Base-by-base conservation (phyloP, 2,329 filamentous ascomycete species). In the Talaromyces albobiverticillius region DNA sequence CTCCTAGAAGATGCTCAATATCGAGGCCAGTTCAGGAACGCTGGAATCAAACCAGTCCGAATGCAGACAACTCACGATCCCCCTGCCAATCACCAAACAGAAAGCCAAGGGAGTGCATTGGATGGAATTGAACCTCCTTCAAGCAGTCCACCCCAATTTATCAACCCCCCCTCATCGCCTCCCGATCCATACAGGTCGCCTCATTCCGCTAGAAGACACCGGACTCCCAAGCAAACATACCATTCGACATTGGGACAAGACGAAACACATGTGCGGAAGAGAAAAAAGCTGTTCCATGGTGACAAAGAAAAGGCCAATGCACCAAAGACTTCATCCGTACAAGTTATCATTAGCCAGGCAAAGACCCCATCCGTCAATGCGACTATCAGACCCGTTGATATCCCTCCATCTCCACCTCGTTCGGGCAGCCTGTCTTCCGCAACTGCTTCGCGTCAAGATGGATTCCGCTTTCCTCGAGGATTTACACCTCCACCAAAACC, bases 1-100 rank as follows among this genome's bases (percentile, higher is more conserved):
- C 61, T 71, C 1, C 59, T 78, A 14, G 77, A 79, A 57, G 66
- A 71, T 55, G 74, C 74, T 7, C 70, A 70, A 52, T 79, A 79
- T 57, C 66, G 68, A 42, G 66, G 60, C 31, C 68, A 68, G 40
- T 66, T 77, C 61, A 72, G 67, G 50, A 67, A 66, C 34, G 60
- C 74, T 47, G 76, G 77, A 2, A 43, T 78, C 8, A 71, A 68
- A 49, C 75, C 77, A 11, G 62, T 79, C 13, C 71, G 69, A 16
- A 63, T 71, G 49, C 61, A 58, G 52, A 42, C 45, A 29, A 22
- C 38, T 8, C 38, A 46, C 10, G 20, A 50, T 53, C 43, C 48
- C 46, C 51, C 53, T 26, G 47, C 29, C 25, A 40, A 55, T 23
- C 43, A 59, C 14, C 63, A 64, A 3, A 59, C 66, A 46, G 65